A percentile compares a stretch with the other conserved stretches of the same genome.
Conservation (phyloP, 2,329 filamentous ascomycete species). For the Exophiala calicioides region DNA sequence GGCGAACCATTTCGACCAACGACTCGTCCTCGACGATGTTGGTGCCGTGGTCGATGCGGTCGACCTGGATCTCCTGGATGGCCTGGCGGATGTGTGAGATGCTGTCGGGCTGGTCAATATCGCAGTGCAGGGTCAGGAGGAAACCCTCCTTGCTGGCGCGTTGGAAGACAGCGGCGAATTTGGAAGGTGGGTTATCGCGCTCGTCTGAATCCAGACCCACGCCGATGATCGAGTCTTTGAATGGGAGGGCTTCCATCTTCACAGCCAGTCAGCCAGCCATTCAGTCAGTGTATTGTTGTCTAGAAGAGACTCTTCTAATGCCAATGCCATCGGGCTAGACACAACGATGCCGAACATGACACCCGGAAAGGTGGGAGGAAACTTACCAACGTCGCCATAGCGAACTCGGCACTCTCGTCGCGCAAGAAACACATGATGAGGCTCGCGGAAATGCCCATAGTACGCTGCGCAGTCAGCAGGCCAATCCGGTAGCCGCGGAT, state of each 20-base stretch:
- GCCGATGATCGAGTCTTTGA: constrained; percentile 30
- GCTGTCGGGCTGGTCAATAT: constrained; percentile 53
- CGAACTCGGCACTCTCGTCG: constrained; percentile 28
- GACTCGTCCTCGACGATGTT: constrained; percentile 27
- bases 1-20: constrained; percentile 19
- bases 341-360: no score
- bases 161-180: constrained; percentile 29
- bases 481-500: constrained; percentile 64
- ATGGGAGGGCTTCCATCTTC: constrained; percentile 30
- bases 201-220: constrained; percentile 33
- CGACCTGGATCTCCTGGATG: constrained; percentile 29
- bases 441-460: constrained; percentile 65
- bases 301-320: no score
- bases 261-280: no score
- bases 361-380: no score
- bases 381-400: constrained; percentile 31
- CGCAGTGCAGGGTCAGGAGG: constrained; percentile 53
- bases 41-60: constrained; percentile 33
- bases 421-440: constrained; percentile 73
- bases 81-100: constrained; percentile 46
- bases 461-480: constrained; percentile 59
- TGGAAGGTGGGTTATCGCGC: constrained; percentile 28
- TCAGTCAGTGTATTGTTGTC: no score
- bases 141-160: constrained; percentile 41
- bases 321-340: no score